A percentile compares a stretch with the other conserved stretches of the same genome.
phyloP scores from a whole-genome alignment of 2,329 filamentous ascomycete species.

The Lecanosticta acicola region DNA sequence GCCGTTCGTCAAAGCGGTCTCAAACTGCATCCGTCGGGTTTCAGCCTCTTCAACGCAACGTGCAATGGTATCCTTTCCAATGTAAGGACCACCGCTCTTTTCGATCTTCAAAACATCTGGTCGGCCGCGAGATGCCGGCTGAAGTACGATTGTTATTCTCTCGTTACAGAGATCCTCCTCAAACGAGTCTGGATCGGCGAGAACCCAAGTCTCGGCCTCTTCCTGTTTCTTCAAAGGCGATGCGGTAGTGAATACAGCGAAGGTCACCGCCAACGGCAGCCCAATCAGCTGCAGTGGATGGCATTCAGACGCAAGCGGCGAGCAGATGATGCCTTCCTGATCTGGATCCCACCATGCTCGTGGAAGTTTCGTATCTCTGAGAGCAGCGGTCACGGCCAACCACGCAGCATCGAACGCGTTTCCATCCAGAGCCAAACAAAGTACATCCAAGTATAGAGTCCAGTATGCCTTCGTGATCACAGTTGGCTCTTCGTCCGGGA shows the following conservation, averaged over 20 bases:
- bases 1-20: conserved; percentile 12
- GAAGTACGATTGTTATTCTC: conserved; percentile 75
- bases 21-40: conserved; percentile 59
- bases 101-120: conserved; percentile 65
- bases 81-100: conserved; percentile 71
- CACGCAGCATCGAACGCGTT: conserved; percentile 90
- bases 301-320: conserved; percentile 51
- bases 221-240: conserved; percentile 43
- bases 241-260: conserved; percentile 66
- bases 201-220: conserved; percentile 55
- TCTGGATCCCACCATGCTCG: conserved; percentile 79
- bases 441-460: conserved; percentile 90
- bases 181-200: conserved; percentile 82
- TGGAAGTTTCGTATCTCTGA: conserved; percentile 72
- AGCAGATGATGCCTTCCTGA: conserved; percentile 71
- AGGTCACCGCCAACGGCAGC: conserved; percentile 70
- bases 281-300: conserved; percentile 55
- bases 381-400: conserved; percentile 73
- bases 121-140: conserved; percentile 41
- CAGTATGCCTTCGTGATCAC: conserved; percentile 75
- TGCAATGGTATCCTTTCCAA: conserved; percentile 60
- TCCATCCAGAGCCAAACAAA: conserved; percentile 88
- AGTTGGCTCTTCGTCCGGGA: conserved; percentile 34
- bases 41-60: conserved; percentile 56
- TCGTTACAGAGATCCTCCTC: conserved; percentile 84